A percentile compares a stretch with the other conserved stretches of the same genome.
Conservation (phyloP, 2,329 filamentous ascomycete genomes). For the Aspergillus ruber region DNA sequence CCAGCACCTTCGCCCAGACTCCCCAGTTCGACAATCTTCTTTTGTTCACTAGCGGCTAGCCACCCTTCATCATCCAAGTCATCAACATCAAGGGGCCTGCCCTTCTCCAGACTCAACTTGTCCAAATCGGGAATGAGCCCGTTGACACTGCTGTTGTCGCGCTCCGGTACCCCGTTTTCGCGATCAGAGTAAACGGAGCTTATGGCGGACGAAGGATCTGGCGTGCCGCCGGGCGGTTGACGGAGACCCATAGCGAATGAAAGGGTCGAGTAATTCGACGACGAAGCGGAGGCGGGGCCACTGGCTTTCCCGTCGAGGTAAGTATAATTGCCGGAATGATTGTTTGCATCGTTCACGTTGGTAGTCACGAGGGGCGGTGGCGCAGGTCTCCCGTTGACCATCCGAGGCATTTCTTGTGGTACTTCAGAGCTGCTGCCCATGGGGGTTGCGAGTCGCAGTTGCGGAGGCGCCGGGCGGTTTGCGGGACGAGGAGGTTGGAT, state of each 20-base stretch:
- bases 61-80: slow-evolving; percentile 93
- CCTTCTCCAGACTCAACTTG: slow-evolving; percentile 73
- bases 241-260: slow-evolving; percentile 70
- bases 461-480: slow-evolving; percentile 62
- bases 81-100: slow-evolving; percentile 79
- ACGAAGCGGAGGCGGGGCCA: slow-evolving; percentile 76
- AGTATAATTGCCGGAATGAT: slow-evolving; percentile 78
- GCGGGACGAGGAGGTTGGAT: slow-evolving; percentile 28
- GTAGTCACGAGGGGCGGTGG: slow-evolving; percentile 58
- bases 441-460: slow-evolving; percentile 77
- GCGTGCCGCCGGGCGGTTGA: slow-evolving; percentile 57
- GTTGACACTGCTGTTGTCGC: slow-evolving; percentile 75
- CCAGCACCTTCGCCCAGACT: slow-evolving; percentile 91
- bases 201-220: slow-evolving; percentile 82
- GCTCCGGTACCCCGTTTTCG: slow-evolving; percentile 71
- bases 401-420: slow-evolving; percentile 60
- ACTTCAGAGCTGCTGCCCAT: slow-evolving; percentile 67
- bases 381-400: slow-evolving; percentile 48
- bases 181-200: slow-evolving; percentile 77
- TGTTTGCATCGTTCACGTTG: slow-evolving; percentile 72
- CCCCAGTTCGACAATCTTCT: slow-evolving; percentile 79
- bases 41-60: slow-evolving; percentile 85
- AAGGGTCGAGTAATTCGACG: slow-evolving; percentile 76
- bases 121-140: slow-evolving; percentile 71
- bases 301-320: slow-evolving; percentile 67